Evolutionary conservation across 495 filamentous ascomycete species (phyloP), one percentile per base, ranked within the genome.

Genomic region (Penicillium psychrofluorescens): DNA sequence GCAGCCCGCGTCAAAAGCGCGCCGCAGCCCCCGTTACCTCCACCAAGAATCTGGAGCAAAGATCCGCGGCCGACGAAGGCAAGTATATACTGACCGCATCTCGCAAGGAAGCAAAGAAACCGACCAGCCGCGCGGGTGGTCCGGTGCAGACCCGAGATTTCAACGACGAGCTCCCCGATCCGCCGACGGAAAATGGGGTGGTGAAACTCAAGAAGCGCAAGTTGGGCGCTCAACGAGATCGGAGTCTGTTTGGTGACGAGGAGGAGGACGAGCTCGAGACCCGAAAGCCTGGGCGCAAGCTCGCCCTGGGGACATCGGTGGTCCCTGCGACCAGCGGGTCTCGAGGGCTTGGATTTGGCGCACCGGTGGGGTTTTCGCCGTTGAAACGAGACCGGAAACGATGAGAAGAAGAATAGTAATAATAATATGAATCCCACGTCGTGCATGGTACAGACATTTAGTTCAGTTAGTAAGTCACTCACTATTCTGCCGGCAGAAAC

Each of bases 201-300:
- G 66, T 68, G 1, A 85, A 80, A 67, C 76, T 77, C 49, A 90
- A 85, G 70, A 90, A 86, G 68, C 76, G 84, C 34, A 92, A 88
- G 60, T 77, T 88, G 11, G 78, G 80, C 10, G 70, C 67, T 13
- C 74, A 71, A 33, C 63, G 72, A 7, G 76, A 77, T 33, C 84
- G 79, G 59, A 86, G 75, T 27, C 50, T 92, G 12, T 85, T 92
- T 53, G 86, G 90, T 37, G 88, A 85, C 1, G 88, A 88, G 10
- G 87, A 86, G 3, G 80, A 70, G 0, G 77, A 81, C 11, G 58
- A 58, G 1, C 15, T 63, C 38, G 55, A 59, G 31, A 41, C 49
- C 41, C 61, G 53, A 49, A 68, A 61, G 35, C 55, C 53, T 8
- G 61, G 53, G 3, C 56, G 63, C 13, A 68, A 65, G 34, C 40